Evolutionary conservation across 805 yeast genomes (phyloP).

Genomic region (Zygosaccharomyces rouxii): DNA sequence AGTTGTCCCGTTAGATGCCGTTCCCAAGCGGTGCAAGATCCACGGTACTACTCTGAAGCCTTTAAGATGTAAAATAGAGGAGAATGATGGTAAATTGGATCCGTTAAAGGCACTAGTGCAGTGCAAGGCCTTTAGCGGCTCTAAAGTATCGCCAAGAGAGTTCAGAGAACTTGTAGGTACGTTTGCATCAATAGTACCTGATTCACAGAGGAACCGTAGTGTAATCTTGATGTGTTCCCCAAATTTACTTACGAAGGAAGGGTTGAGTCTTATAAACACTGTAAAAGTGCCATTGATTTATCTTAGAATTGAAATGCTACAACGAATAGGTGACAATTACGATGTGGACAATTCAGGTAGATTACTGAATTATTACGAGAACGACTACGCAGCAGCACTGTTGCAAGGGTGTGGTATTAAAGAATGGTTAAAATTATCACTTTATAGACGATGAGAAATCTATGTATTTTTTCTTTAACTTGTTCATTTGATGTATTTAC

Average conservation of each 20-base stretch:
- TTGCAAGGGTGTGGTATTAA: slow-evolving; percentile 27
- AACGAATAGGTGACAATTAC: slow-evolving; percentile 12
- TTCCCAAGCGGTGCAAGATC: slow-evolving; percentile 19
- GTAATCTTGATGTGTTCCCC: slow-evolving; percentile 34
- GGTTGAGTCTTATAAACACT: slow-evolving; percentile 27
- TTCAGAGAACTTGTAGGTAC: slow-evolving; percentile 34
- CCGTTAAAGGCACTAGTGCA: slow-evolving; percentile 29
- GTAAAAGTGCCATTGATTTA: slow-evolving; percentile 31
- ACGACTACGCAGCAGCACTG: slow-evolving; percentile 27
- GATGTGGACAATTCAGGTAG: slow-evolving; percentile 28
- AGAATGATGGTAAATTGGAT: slow-evolving; percentile 2
- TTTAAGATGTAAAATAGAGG: slow-evolving; percentile 14
- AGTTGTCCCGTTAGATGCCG: slow-evolving; percentile 5
- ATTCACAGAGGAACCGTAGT: slow-evolving; percentile 18
- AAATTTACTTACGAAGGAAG: slow-evolving; percentile 30
- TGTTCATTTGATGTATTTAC: too few species aligned
- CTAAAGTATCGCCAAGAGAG: slow-evolving; percentile 32
- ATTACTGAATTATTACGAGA: slow-evolving; percentile 32
- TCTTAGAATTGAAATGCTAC: slow-evolving; percentile 27
- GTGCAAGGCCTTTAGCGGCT: slow-evolving; percentile 30
- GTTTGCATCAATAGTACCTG: slow-evolving; percentile 22
- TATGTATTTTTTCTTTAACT: too few species aligned
- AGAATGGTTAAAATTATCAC: slow-evolving; percentile 27
- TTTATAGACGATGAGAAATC: slow-evolving; percentile 7
- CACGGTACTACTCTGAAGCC: slow-evolving; percentile 23